Evolutionary conservation across 345 rosid genomes (phyloP).

Genomic region (Heritiera littoralis): DNA sequence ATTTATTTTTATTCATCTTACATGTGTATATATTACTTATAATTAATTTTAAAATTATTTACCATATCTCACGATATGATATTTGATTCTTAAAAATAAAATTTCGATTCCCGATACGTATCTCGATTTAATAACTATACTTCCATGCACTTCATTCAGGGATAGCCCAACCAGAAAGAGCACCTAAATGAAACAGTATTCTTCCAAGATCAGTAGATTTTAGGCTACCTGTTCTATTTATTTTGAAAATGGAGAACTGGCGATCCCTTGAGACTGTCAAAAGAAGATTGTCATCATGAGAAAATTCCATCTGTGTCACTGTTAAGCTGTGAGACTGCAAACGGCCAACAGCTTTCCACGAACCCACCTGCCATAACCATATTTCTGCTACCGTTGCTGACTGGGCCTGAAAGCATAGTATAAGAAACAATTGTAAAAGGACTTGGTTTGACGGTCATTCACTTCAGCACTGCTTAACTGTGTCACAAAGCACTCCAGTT

Average conservation of each 20-base stretch:
- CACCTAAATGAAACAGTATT: neutral
- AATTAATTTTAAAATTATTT: no score
- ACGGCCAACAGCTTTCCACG: constrained; percentile 89
- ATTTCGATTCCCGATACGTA: no score
- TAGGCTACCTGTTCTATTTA: constrained; percentile 54
- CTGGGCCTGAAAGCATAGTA: constrained; percentile 63
- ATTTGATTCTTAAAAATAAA: no score
- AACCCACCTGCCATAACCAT: constrained; percentile 92
- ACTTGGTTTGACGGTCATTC: neutral
- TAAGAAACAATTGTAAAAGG: neutral
- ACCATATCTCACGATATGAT: no score
- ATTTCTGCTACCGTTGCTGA: constrained; percentile 80
- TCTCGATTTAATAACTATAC: neutral
- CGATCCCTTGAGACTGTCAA: constrained; percentile 93
- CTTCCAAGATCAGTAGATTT: neutral
- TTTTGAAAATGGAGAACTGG: constrained; percentile 81
- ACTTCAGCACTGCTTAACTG: neutral
- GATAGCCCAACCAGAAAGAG: neutral
- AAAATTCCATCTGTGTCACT: constrained; percentile 87
- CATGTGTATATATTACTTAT: no score
- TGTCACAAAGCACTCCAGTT: neutral
- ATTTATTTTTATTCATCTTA: no score
- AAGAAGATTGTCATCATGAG: constrained; percentile 71
- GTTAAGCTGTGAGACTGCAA: constrained; percentile 93
- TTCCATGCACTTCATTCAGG: neutral